Evolutionary conservation across 108 stramenopile species (phyloP).

Genomic region (Aureococcus anophagefferens): DNA sequence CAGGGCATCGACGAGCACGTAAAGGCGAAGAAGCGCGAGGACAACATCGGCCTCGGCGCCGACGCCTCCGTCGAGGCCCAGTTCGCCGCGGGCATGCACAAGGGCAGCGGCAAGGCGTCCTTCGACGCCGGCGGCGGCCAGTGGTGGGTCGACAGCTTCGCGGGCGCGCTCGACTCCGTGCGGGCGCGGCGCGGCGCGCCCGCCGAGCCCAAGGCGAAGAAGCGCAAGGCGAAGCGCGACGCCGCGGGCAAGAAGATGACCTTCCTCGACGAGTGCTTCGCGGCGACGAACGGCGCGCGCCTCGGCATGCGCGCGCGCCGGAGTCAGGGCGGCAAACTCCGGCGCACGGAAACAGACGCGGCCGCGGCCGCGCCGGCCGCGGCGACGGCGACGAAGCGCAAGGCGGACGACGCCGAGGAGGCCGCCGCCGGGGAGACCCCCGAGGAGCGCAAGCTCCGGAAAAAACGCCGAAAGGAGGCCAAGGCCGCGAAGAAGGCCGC

Average conservation of each 20-base stretch:
- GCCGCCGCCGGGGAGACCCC: not conserved
- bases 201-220: not conserved
- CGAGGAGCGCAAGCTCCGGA: no score
- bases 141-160: slow-evolving; percentile 37
- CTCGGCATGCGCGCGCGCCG: slow-evolving; percentile 39
- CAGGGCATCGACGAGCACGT: slow-evolving; percentile 36
- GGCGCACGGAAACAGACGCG: slow-evolving; percentile 13
- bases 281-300: slow-evolving; percentile 38
- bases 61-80: not conserved
- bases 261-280: slow-evolving; percentile 26
- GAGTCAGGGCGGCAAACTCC: slow-evolving; percentile 31
- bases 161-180: slow-evolving; percentile 22
- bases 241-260: not conserved
- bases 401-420: not conserved
- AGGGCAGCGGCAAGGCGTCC: not conserved
- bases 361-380: not conserved
- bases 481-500: no score
- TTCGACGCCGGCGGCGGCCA: slow-evolving; percentile 11
- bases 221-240: no score
- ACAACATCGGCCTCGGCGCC: slow-evolving; percentile 37
- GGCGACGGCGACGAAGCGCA: slow-evolving; percentile 6
- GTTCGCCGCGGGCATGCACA: not conserved
- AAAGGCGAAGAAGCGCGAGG: slow-evolving; percentile 32
- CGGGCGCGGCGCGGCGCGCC: not conserved
- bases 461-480: no score